These are phyloP conservation scores for Alternaria sp. DNA, from an alignment of 2,329 filamentous ascomycete species.

Conservation along the genomic window DNA sequence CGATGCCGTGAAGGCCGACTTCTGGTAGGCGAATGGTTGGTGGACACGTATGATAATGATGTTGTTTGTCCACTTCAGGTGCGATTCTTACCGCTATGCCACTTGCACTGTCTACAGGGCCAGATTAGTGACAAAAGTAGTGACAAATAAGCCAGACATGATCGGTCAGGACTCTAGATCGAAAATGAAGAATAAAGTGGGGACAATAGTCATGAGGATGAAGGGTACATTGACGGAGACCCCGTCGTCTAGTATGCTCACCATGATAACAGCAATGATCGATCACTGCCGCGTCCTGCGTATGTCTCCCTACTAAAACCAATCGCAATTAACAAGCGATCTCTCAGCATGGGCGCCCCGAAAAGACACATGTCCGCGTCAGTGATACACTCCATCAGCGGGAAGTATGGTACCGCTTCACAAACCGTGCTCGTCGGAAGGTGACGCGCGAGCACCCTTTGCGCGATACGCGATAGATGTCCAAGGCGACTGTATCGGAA, in stretches of 20 bases:
- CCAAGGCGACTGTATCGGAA: constrained; percentile 38
- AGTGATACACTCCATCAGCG: neutral
- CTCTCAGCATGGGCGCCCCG: constrained; percentile 21
- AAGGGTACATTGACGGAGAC: neutral
- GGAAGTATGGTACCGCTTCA: constrained; percentile 15
- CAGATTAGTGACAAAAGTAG: neutral
- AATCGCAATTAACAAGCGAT: constrained; percentile 15
- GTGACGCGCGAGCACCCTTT: constrained; percentile 35
- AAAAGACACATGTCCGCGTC: constrained; percentile 11
- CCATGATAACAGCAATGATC: neutral
- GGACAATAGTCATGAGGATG: neutral
- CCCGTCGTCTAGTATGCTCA: neutral
- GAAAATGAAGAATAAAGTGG: neutral
- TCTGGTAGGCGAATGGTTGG: neutral
- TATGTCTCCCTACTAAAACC: constrained; percentile 16
- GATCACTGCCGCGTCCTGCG: neutral
- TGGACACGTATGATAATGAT: neutral
- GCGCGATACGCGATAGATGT: constrained; percentile 37
- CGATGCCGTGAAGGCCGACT: neutral
- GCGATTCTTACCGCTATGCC: neutral
- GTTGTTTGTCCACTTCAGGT: neutral
- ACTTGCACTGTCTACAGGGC: neutral
- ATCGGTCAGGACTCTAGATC: neutral
- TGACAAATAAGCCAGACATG: neutral
- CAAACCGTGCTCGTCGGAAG: constrained; percentile 33